A percentile compares a stretch with the other conserved stretches of the same genome.
These are phyloP conservation scores for Asterophora parasitica DNA, from an alignment of 768 basidiomycete genomes.

Conservation along the genomic window DNA sequence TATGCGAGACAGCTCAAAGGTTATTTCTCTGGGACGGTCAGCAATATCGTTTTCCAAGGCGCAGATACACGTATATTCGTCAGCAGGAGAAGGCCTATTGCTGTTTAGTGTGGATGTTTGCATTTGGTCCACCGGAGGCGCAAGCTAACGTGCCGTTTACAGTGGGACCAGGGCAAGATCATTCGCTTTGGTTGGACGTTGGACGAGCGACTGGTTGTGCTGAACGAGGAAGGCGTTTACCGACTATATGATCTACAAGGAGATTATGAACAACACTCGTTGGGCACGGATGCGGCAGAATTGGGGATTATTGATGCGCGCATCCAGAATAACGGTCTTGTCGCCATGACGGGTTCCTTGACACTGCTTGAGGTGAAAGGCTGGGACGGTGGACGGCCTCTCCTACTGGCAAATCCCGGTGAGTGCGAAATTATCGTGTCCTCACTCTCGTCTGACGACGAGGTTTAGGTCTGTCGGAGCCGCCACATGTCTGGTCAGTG, in stretches of 20 bases:
- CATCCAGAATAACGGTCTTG: slow-evolving; percentile 83
- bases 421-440: slow-evolving; percentile 20
- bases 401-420: slow-evolving; percentile 74
- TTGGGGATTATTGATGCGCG: slow-evolving; percentile 80
- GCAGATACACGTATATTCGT: slow-evolving; percentile 85
- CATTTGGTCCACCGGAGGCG: slow-evolving; percentile 14
- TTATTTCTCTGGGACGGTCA: slow-evolving; percentile 64
- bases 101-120: slow-evolving; percentile 65
- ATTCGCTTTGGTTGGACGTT: slow-evolving; percentile 79
- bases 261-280: slow-evolving; percentile 79
- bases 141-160: slow-evolving; percentile 10
- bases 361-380: slow-evolving; percentile 82
- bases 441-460: not conserved
- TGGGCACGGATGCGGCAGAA: slow-evolving; percentile 79
- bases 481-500: slow-evolving; percentile 81
- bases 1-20: slow-evolving; percentile 79
- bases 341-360: slow-evolving; percentile 75
- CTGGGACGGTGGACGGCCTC: slow-evolving; percentile 76
- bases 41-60: slow-evolving; percentile 60
- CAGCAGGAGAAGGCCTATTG: slow-evolving; percentile 70
- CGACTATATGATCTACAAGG: slow-evolving; percentile 84
- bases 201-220: slow-evolving; percentile 76
- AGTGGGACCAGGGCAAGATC: slow-evolving; percentile 92
- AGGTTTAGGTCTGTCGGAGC: slow-evolving; percentile 61
- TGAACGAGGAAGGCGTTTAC: slow-evolving; percentile 92